Evolutionary conservation across 352 stramenopile genomes (phyloP).

Genomic region (Aphanomyces cochlioides): DNA sequence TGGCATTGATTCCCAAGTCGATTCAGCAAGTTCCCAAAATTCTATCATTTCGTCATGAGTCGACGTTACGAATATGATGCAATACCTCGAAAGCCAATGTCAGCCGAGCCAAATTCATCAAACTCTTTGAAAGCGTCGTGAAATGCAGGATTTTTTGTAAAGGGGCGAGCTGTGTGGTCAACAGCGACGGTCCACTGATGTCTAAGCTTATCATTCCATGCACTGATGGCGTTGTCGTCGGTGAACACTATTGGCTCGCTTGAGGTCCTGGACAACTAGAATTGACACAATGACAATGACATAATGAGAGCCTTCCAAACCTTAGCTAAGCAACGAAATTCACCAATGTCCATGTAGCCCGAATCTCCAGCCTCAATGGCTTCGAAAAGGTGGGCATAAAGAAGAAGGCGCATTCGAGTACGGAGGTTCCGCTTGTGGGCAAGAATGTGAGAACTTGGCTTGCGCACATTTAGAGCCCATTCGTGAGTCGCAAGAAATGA

Average conservation of each 20-base stretch:
- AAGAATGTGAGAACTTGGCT: neutral
- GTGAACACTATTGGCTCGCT: neutral
- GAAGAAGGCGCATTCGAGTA: conserved; percentile 11
- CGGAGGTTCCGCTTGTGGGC: conserved; percentile 2
- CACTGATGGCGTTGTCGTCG: neutral
- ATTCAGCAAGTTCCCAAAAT: conserved; percentile 26
- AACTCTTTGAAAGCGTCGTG: conserved; percentile 26
- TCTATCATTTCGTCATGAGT: conserved; percentile 18
- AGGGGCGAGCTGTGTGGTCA: neutral
- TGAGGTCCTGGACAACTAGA: neutral
- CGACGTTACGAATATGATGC: neutral
- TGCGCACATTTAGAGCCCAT: conserved; percentile 1
- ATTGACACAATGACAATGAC: no score
- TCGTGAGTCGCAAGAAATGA: conserved; percentile 20
- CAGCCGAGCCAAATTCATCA: conserved; percentile 20
- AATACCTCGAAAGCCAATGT: conserved; percentile 23
- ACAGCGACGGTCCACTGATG: neutral
- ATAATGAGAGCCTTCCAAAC: neutral
- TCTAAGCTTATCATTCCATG: conserved; percentile 8
- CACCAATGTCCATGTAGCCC: conserved; percentile 28
- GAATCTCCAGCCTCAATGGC: conserved; percentile 21
- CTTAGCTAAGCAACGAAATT: conserved; percentile 28
- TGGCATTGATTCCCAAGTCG: neutral
- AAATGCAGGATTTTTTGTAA: conserved; percentile 1
- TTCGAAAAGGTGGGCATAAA: conserved; percentile 26